Evolutionary conservation across 129 eudicot species (phyloP), one percentile per base, ranked within the genome.

Genomic region (Chrysanthemum makinoi): DNA sequence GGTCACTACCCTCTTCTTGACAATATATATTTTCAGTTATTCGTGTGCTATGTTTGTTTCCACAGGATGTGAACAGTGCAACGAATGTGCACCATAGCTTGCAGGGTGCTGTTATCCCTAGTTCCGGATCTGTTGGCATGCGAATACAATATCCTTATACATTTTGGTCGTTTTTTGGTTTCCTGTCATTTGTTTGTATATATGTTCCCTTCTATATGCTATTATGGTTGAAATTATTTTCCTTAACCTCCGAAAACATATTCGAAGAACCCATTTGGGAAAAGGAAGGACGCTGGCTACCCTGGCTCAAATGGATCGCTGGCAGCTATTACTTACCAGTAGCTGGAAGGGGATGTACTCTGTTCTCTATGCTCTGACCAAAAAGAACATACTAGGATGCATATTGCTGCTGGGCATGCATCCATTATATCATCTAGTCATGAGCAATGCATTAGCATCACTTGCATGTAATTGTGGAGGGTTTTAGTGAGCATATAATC

Each of bases 181-280:
- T 28, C 13, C 17, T 46, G 78, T 49, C 15, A 11, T 82, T 64
- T 18, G 18, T 59, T 17, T 65, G 13, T 63, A 47, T 73, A 50
- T 44, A 33, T 66, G 30, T 57, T 12, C 24, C 71, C 35, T 35
- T 61, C 22, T 43, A 46, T 54, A 54, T 44, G 56, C 44, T 50
- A 18, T 53, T 52, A 10, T 11, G 65, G 24, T 55, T 55, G 51
- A 12, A 13, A 11, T 61, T 61, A 54, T 74, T 68, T 61, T 68
- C 76, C 85, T 84, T 83, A 72, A 86, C 84, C 53, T 72, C 73
- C 72, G 75, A 79, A 72, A 62, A 95, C 99, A 75, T 95, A 85
- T 83, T 95, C 97, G 39, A 95, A 90, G 84, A 95, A 95, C 69
- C 99, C 99, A 10, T 95, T 90, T 80, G 99, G 99, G 80, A 90